Percentiles rank a stretch among this genome's conserved stretches.
phyloP scores from a whole-genome alignment of 306 rosid species.

The Arachis stenosperma region DNA sequence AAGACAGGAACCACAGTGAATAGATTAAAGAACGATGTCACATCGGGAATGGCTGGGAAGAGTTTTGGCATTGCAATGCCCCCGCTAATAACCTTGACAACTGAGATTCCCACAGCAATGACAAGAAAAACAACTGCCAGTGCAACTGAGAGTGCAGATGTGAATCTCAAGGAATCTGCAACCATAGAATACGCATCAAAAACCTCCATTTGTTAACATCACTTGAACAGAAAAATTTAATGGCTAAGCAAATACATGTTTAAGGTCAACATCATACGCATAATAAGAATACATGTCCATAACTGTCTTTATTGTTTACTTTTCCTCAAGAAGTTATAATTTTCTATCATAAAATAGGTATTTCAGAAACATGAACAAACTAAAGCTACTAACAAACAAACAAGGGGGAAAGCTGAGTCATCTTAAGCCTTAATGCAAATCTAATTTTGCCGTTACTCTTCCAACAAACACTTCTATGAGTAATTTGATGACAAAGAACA shows the following conservation, averaged over 20 bases:
- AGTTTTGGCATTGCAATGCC: slow-evolving; percentile 77
- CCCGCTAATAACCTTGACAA: slow-evolving; percentile 73
- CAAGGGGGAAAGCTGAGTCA: background rate
- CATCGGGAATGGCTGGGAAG: slow-evolving; percentile 58
- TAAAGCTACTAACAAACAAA: slow-evolving; percentile 12
- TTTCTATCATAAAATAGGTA: background rate
- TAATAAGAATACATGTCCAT: slow-evolving; percentile 1
- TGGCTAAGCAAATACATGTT: background rate
- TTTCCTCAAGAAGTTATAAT: background rate
- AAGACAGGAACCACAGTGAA: slow-evolving; percentile 92
- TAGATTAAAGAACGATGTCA: slow-evolving; percentile 59
- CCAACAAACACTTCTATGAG: slow-evolving; percentile 16
- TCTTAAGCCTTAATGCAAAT: slow-evolving; percentile 15
- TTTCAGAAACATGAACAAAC: slow-evolving; percentile 2
- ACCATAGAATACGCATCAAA: slow-evolving; percentile 41
- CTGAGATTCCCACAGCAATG: slow-evolving; percentile 82
- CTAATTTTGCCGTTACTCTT: slow-evolving; percentile 23
- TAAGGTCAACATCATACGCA: background rate
- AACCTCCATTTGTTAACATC: slow-evolving; percentile 25
- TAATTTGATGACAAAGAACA: slow-evolving; percentile 24
- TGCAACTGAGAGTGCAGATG: slow-evolving; percentile 85
- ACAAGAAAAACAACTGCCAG: slow-evolving; percentile 87
- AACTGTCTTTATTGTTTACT: background rate
- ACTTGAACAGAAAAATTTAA: no score
- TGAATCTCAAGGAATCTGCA: slow-evolving; percentile 92